A percentile compares a stretch with the other conserved stretches of the same genome.
These are phyloP conservation scores for Thraustochytrium sp. DNA, from an alignment of 352 stramenopile genomes.

Conservation along the genomic window DNA sequence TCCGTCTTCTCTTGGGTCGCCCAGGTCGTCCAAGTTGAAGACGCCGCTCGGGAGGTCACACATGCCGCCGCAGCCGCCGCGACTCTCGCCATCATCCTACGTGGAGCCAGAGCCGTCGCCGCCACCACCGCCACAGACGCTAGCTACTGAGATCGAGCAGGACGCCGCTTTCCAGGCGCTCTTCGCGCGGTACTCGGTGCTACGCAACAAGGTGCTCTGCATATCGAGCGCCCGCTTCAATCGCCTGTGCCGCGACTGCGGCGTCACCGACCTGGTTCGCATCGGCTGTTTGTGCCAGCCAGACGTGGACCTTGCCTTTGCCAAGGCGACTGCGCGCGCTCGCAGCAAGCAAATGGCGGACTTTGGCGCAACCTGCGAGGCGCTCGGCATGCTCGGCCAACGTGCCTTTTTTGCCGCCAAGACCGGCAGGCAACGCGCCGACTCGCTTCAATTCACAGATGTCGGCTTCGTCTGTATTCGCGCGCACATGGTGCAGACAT, in stretches of 20 bases:
- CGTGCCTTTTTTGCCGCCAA: neutral
- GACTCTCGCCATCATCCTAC: too few relatives aligned
- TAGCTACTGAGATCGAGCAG: neutral
- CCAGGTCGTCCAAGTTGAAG: too few relatives aligned
- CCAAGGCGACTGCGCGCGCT: neutral
- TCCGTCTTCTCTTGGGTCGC: too few relatives aligned
- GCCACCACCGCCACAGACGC: neutral
- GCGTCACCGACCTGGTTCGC: neutral
- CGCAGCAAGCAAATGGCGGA: neutral
- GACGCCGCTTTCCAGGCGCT: neutral
- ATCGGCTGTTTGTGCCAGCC: neutral
- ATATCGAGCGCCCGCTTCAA: neutral
- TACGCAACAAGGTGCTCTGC: neutral
- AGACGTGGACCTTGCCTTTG: neutral
- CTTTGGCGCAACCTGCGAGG: neutral
- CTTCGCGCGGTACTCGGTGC: neutral
- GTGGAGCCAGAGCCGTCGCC: too few relatives aligned
- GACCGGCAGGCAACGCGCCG: too few relatives aligned
- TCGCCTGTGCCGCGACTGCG: neutral
- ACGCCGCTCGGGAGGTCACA: too few relatives aligned
- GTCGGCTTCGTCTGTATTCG: neutral
- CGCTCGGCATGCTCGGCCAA: neutral
- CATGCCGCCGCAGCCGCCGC: too few relatives aligned
- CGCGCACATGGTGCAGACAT: too few relatives aligned
- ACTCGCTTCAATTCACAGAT: neutral